A percentile compares a stretch with the other conserved stretches of the same genome.
Evolutionary conservation across 1,284 basidiomycete genomes (phyloP).

Genomic region (Bjerkandera adusta): DNA sequence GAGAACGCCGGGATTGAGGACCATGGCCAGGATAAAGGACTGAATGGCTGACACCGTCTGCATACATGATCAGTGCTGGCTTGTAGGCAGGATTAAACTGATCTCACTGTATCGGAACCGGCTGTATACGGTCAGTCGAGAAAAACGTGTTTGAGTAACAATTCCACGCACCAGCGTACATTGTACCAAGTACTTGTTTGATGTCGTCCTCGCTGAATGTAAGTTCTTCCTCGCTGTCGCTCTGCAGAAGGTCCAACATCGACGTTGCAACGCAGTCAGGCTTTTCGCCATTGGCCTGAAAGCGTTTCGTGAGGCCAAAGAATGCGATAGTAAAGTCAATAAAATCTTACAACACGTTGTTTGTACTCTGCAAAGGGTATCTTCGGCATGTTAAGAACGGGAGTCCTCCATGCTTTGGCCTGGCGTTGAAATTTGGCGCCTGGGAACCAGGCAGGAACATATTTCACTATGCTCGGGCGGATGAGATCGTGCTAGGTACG

Average conservation of each 20-base stretch:
- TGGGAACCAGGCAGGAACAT: not conserved
- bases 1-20: conserved; percentile 23
- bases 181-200: not conserved
- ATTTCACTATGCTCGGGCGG: not conserved
- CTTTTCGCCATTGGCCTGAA: not conserved
- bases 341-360: no score
- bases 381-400: no score
- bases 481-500: not conserved
- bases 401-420: no score
- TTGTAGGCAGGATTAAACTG: not conserved
- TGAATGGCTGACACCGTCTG: not conserved
- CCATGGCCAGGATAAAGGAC: conserved; percentile 29
- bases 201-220: conserved; percentile 6
- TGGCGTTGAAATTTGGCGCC: no score
- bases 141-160: not conserved
- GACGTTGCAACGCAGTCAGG: conserved; percentile 6
- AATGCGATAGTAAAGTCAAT: no score
- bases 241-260: not conserved
- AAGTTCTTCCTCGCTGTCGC: not conserved
- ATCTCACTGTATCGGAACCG: conserved; percentile 2
- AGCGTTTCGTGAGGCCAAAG: no score
- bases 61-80: not conserved
- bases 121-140: not conserved
- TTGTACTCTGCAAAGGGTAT: no score
- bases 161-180: conserved; percentile 8